Evolutionary conservation across 1,284 basidiomycete species (phyloP).

Genomic region (Cryptococcus floricola): DNA sequence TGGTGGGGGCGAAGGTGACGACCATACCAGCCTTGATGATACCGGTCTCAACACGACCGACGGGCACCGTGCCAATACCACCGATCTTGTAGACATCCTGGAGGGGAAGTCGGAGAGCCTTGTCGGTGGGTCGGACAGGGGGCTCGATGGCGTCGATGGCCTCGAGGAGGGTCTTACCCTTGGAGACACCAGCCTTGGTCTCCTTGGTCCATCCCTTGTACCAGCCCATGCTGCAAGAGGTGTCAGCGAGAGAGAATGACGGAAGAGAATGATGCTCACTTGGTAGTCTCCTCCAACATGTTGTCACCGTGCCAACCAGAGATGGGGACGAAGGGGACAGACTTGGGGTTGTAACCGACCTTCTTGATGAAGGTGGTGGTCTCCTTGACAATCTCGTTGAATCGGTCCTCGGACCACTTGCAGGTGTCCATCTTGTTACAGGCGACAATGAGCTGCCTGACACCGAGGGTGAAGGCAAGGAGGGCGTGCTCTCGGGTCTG

Average conservation of each 20-base stretch:
- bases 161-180: constrained; percentile 99
- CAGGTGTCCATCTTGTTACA: constrained; percentile 75
- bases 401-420: constrained; percentile 97
- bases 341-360: constrained; percentile 99
- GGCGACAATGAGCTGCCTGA: constrained; percentile 99
- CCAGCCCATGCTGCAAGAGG: constrained; percentile 80
- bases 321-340: constrained; percentile 97
- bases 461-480: constrained; percentile 99
- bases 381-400: constrained; percentile 99
- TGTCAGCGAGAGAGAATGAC: constrained; percentile 2
- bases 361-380: constrained; percentile 99
- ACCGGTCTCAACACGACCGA: constrained; percentile 99
- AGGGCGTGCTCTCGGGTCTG: constrained; percentile 99
- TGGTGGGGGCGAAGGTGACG: constrained; percentile 91
- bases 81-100: constrained; percentile 99
- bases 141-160: constrained; percentile 99
- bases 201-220: constrained; percentile 99
- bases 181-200: constrained; percentile 84
- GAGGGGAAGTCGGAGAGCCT: constrained; percentile 99
- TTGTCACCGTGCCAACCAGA: constrained; percentile 99
- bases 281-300: constrained; percentile 97
- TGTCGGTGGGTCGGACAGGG: constrained; percentile 93
- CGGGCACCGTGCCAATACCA: constrained; percentile 99
- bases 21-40: constrained; percentile 99
- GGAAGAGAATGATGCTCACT: constrained; percentile 55